Conservation (phyloP, 2,329 filamentous ascomycete genomes). For the Aspergillus oerlinghausenensis region DNA sequence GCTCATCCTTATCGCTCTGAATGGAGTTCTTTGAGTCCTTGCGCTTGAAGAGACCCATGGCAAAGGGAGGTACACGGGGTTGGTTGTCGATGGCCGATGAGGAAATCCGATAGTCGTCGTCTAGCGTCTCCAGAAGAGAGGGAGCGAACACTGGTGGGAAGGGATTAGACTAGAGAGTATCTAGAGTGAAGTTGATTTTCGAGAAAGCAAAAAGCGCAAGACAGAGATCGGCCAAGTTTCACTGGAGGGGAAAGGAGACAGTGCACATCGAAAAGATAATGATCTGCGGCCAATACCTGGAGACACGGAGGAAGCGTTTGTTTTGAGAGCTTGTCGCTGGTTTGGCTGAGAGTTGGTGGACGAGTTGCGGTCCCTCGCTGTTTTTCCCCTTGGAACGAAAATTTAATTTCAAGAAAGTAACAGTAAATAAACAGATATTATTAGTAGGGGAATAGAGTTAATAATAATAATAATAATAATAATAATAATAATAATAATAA, state of each 20-base stretch:
- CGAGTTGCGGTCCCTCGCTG: neutral
- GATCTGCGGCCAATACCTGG: conserved; percentile 14
- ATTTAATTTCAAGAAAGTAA: neutral
- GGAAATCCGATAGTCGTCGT: conserved; percentile 1
- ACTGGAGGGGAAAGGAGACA: conserved; percentile 3
- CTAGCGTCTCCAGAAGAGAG: conserved; percentile 2
- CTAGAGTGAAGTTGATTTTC: neutral
- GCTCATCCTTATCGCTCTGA: conserved; percentile 36
- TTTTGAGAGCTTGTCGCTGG: neutral
- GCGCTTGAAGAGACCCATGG: conserved; percentile 45
- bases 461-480: neutral
- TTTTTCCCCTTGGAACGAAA: neutral
- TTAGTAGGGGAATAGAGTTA: neutral
- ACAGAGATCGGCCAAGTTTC: neutral
- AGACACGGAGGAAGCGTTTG: neutral
- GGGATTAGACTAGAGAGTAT: neutral
- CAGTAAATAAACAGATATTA: neutral
- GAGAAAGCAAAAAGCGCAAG: neutral
- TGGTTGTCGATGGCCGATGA: conserved; percentile 1
- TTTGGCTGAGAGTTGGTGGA: neutral
- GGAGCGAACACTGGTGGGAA: neutral
- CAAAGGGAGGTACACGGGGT: conserved; percentile 5
- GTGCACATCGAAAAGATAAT: conserved; percentile 14
- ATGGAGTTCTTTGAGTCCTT: conserved; percentile 41
- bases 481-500: too few species aligned